phyloP scores from a whole-genome alignment of 192 early-diverging fungal species.

The Coemansia sp. region DNA sequence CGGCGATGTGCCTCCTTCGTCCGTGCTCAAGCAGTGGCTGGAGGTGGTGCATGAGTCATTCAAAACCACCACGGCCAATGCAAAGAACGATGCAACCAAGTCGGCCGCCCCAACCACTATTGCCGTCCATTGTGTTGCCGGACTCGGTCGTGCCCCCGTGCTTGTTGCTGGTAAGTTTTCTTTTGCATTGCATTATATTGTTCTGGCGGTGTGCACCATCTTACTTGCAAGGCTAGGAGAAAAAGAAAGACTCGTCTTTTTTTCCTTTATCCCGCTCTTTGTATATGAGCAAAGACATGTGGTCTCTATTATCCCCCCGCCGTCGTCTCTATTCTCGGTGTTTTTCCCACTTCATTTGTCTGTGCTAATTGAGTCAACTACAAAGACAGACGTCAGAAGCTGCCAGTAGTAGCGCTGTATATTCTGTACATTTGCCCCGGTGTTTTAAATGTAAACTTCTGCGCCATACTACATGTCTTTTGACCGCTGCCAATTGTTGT shows the following conservation, averaged over 20 bases:
- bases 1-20: slow-evolving; percentile 70
- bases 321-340: neutral
- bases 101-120: slow-evolving; percentile 60
- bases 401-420: neutral
- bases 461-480: neutral
- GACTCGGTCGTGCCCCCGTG: slow-evolving; percentile 91
- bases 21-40: slow-evolving; percentile 63
- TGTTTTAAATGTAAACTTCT: neutral
- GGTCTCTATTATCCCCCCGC: too few relatives aligned
- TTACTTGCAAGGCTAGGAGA: too few relatives aligned
- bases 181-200: neutral
- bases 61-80: slow-evolving; percentile 3
- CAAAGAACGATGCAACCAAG: slow-evolving; percentile 18
- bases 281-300: too few relatives aligned
- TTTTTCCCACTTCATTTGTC: neutral
- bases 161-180: slow-evolving; percentile 64
- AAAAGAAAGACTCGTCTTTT: too few relatives aligned
- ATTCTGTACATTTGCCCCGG: neutral
- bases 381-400: neutral
- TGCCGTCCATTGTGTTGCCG: slow-evolving; percentile 94
- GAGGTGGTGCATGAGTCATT: slow-evolving; percentile 63
- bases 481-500: too few relatives aligned
- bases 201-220: too few relatives aligned
- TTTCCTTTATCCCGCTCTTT: too few relatives aligned
- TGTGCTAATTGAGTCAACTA: neutral